Conservation (phyloP, 306 rosid species). For the Neltuma alba region DNA sequence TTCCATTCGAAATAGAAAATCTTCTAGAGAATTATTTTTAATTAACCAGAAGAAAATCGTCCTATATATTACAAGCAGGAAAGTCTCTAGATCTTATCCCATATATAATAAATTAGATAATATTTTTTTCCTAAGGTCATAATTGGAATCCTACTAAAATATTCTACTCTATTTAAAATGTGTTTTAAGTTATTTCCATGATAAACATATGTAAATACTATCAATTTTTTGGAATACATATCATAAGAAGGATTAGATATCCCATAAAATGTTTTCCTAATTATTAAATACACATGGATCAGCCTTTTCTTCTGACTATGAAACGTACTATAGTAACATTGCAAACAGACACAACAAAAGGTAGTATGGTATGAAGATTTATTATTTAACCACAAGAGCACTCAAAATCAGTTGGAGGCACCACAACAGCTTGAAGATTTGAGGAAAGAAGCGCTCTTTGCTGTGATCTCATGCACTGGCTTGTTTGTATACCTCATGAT, state of each 20-base stretch:
- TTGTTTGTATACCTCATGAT: constrained; percentile 58
- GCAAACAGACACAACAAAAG: not conserved
- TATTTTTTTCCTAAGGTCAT: too few species aligned
- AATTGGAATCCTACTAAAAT: too few species aligned
- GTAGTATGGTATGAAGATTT: not conserved
- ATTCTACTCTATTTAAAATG: too few species aligned
- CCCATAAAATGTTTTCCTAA: not conserved
- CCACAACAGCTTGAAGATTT: constrained; percentile 25
- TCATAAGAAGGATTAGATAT: not conserved
- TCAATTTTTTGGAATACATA: not conserved
- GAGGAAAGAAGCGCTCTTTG: constrained; percentile 62
- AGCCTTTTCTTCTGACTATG: not conserved
- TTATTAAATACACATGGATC: not conserved
- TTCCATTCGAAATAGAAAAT: too few species aligned
- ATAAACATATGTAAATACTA: not conserved
- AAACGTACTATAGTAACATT: not conserved
- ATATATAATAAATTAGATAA: too few species aligned
- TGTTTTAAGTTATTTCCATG: too few species aligned
- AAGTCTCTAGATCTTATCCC: too few species aligned
- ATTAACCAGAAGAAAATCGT: too few species aligned
- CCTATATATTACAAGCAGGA: too few species aligned
- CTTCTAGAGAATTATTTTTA: too few species aligned
- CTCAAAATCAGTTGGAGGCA: constrained; percentile 13
- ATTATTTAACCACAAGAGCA: not conserved
- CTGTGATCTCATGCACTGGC: constrained; percentile 68